Evolutionary conservation across 768 basidiomycete species (phyloP).

Genomic region (Mycena latifolia): DNA sequence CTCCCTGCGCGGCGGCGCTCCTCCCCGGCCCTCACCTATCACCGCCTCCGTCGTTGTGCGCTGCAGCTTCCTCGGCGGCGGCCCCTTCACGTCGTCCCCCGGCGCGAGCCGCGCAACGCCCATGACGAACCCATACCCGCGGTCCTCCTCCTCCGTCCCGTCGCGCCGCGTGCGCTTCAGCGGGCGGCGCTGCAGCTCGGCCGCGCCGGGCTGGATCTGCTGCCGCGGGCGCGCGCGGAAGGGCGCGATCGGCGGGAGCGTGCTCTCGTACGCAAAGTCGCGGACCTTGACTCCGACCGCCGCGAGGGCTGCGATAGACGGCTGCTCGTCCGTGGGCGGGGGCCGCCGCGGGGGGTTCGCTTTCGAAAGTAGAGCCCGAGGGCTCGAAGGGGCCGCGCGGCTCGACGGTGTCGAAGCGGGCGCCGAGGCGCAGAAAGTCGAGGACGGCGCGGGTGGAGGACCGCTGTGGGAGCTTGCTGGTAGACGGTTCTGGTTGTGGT

Average conservation of each 20-base stretch:
- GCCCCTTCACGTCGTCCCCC: not conserved
- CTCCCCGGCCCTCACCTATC: no score
- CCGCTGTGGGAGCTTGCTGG: constrained; percentile 6
- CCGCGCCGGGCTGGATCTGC: constrained; percentile 61
- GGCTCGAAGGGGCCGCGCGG: no score
- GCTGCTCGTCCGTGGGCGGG: constrained; percentile 32
- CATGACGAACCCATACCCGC: constrained; percentile 26
- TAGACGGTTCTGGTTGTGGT: constrained; percentile 9
- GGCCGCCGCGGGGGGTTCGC: no score
- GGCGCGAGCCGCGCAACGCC: constrained; percentile 25
- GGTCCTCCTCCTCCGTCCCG: constrained; percentile 26
- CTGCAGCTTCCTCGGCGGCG: constrained; percentile 14
- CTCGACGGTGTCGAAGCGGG: no score
- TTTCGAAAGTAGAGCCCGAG: no score
- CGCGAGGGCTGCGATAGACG: constrained; percentile 41
- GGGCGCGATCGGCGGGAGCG: constrained; percentile 69
- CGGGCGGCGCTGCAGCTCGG: constrained; percentile 23
- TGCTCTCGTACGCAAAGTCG: constrained; percentile 74
- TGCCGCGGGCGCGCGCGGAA: constrained; percentile 51
- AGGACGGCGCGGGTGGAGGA: constrained; percentile 5
- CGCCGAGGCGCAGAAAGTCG: no score
- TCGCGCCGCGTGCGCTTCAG: constrained; percentile 28
- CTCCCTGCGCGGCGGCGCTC: constrained; percentile 6
- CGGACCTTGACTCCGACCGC: constrained; percentile 58
- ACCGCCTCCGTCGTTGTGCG: not conserved